These are phyloP conservation scores for Trypanosoma avium DNA, from an alignment of 208 protist genomes.

Conservation along the genomic window DNA sequence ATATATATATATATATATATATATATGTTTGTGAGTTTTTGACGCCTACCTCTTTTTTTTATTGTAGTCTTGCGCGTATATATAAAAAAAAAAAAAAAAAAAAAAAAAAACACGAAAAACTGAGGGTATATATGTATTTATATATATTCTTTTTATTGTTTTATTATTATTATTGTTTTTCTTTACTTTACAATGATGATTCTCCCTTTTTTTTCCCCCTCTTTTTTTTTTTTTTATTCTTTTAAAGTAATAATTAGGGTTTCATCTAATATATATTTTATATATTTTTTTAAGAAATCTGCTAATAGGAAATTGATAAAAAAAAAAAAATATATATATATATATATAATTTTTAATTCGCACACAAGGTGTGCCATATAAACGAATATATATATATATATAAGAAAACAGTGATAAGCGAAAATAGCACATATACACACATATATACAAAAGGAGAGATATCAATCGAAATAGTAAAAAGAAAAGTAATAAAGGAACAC, in stretches of 20 bases:
- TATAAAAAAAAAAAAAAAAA: neutral
- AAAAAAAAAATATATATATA: neutral
- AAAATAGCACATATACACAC: too few species aligned
- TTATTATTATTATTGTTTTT: constrained; percentile 15
- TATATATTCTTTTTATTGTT: constrained; percentile 7
- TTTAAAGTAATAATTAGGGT: too few species aligned
- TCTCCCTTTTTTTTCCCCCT: too few species aligned
- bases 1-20: neutral
- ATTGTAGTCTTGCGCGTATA: neutral
- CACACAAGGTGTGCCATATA: too few species aligned
- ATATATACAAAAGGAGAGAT: too few species aligned
- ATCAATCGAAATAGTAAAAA: too few species aligned
- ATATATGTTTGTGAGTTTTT: neutral
- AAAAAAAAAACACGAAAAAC: neutral
- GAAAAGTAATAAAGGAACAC: too few species aligned
- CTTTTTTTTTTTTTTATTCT: constrained; percentile 11
- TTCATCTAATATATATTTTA: too few species aligned
- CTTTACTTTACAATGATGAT: too few species aligned
- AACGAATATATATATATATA: constrained; percentile 2
- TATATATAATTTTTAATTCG: neutral
- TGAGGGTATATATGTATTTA: neutral
- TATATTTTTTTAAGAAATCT: too few species aligned
- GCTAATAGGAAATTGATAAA: neutral
- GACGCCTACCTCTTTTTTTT: neutral
- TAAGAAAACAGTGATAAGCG: constrained; percentile 6